Conservation (phyloP, 2,329 filamentous ascomycete genomes). For the Claviceps sp. region DNA sequence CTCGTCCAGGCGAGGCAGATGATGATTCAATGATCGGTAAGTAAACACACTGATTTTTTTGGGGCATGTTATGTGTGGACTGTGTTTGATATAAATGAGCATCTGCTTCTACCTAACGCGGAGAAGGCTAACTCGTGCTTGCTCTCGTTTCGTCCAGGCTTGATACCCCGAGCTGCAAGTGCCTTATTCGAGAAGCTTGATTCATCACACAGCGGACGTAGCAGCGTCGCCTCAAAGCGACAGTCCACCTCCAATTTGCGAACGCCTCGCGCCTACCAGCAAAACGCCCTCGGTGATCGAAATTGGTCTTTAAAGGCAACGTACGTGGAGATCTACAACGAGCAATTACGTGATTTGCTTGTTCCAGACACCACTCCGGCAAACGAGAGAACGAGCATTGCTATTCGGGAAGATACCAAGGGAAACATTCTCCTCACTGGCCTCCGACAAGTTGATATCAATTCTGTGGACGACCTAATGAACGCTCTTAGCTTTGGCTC, state of each 20-base stretch:
- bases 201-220: constrained; percentile 36
- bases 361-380: constrained; percentile 58
- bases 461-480: constrained; percentile 83
- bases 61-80: no score
- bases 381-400: constrained; percentile 65
- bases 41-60: not conserved
- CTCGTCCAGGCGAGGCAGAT: constrained; percentile 65
- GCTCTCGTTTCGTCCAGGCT: constrained; percentile 40
- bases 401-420: constrained; percentile 86
- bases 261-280: constrained; percentile 58
- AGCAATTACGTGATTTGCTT: constrained; percentile 82
- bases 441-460: constrained; percentile 74
- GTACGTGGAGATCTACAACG: constrained; percentile 97
- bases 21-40: constrained; percentile 64
- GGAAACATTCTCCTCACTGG: constrained; percentile 91
- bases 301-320: constrained; percentile 88
- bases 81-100: no score
- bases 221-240: constrained; percentile 37
- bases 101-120: not conserved
- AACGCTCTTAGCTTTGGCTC: constrained; percentile 86
- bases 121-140: not conserved
- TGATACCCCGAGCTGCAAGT: constrained; percentile 83
- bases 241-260: constrained; percentile 48
- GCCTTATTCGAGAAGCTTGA: constrained; percentile 82
- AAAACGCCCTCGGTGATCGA: constrained; percentile 46